Conservation (phyloP, 495 filamentous ascomycete species). For the Penicillium salamii region DNA sequence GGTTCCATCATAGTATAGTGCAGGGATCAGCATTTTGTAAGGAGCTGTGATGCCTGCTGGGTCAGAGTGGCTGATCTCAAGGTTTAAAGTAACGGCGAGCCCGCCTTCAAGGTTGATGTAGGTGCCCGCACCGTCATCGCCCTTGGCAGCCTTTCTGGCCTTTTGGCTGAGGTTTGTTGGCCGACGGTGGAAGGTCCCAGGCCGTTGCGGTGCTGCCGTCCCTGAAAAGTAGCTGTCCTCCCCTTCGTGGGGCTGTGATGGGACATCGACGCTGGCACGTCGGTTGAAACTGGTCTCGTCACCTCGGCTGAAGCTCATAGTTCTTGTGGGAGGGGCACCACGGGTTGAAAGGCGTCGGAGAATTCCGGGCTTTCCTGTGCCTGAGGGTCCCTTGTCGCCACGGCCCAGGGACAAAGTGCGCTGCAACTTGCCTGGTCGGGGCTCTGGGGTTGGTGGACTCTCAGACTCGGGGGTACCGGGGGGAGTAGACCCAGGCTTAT, state of each 20-base stretch:
- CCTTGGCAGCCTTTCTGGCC: slow-evolving; percentile 40
- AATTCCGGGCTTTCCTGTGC: slow-evolving; percentile 30
- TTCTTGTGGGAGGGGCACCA: slow-evolving; percentile 37
- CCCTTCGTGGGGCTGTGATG: slow-evolving; percentile 29
- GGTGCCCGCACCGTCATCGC: slow-evolving; percentile 39
- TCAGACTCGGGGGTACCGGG: slow-evolving; percentile 52
- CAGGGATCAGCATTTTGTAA: slow-evolving; percentile 83
- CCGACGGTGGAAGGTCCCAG: slow-evolving; percentile 63
- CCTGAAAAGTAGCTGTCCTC: slow-evolving; percentile 42
- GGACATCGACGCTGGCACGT: slow-evolving; percentile 40
- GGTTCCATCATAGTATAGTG: slow-evolving; percentile 54
- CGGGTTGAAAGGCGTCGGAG: slow-evolving; percentile 52
- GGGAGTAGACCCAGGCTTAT: slow-evolving; percentile 73
- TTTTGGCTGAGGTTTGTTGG: slow-evolving; percentile 68
- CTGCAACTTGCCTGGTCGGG: slow-evolving; percentile 49
- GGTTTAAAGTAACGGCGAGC: slow-evolving; percentile 78
- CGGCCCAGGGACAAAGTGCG: slow-evolving; percentile 64
- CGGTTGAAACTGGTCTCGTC: slow-evolving; percentile 16
- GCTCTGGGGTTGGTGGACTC: slow-evolving; percentile 28
- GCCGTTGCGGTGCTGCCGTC: slow-evolving; percentile 25
- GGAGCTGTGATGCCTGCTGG: slow-evolving; percentile 85
- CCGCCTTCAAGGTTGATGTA: slow-evolving; percentile 70
- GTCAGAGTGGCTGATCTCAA: slow-evolving; percentile 81
- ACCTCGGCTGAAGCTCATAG: slow-evolving; percentile 38
- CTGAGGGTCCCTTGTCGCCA: slow-evolving; percentile 41